Percentiles rank a stretch among this genome's conserved stretches.
Evolutionary conservation across 768 basidiomycete species (phyloP).

Genomic region (Lactifluus pinguis): DNA sequence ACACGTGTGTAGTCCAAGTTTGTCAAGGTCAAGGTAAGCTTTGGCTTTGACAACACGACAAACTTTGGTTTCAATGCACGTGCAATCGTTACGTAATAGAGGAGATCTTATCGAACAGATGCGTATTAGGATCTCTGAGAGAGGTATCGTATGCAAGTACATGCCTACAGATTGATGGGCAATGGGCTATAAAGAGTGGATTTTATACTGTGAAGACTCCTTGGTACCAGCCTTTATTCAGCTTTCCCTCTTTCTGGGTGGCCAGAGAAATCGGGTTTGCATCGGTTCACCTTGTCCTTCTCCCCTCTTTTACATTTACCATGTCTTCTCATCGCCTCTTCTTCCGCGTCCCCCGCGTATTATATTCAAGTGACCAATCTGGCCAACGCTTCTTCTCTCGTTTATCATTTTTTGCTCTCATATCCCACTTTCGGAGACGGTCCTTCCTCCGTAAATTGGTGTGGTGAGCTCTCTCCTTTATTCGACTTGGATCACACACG

Average conservation of each 20-base stretch:
- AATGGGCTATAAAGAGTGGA: no score
- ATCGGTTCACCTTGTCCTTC: not conserved
- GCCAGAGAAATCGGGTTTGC: conserved; percentile 68
- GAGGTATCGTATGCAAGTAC: no score
- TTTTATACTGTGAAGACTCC: no score
- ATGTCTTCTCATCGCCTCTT: not conserved
- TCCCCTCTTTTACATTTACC: not conserved
- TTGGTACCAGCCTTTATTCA: no score
- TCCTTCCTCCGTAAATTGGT: conserved; percentile 80
- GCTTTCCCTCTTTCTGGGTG: conserved; percentile 43
- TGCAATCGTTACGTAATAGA: conserved; percentile 8
- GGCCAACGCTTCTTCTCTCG: conserved; percentile 71
- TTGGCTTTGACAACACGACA: conserved; percentile 3
- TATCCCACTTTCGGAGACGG: conserved; percentile 60
- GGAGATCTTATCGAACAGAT: conserved; percentile 15
- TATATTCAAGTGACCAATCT: conserved; percentile 67
- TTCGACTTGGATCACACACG: not conserved
- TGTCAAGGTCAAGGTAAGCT: not conserved
- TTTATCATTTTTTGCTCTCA: conserved; percentile 68
- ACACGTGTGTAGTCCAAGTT: conserved; percentile 17
- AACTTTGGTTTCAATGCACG: not conserved
- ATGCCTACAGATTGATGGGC: no score
- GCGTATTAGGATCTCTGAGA: no score
- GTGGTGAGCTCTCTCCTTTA: conserved; percentile 50
- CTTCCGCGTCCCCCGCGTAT: not conserved